Conservation (phyloP, 495 filamentous ascomycete genomes). For the Diplogelasinospora grovesii region DNA sequence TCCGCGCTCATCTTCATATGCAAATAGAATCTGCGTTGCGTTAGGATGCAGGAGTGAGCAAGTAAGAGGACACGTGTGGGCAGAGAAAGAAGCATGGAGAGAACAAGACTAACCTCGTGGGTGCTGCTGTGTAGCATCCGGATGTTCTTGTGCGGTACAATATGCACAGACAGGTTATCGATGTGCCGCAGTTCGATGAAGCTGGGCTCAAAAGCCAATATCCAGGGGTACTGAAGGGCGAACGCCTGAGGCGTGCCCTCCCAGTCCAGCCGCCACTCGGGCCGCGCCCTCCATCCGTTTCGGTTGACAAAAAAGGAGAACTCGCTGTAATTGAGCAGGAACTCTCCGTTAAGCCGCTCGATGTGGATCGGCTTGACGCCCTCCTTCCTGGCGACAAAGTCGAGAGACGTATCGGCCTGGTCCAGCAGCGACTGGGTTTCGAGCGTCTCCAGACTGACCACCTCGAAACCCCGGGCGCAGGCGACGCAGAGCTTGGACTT, state of each 20-base stretch:
- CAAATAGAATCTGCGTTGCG: slow-evolving; percentile 70
- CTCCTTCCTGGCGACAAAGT: slow-evolving; percentile 91
- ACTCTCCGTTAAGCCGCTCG: slow-evolving; percentile 91
- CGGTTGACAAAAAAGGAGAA: slow-evolving; percentile 99
- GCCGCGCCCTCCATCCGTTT: slow-evolving; percentile 92
- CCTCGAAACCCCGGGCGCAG: slow-evolving; percentile 91
- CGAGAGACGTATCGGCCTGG: slow-evolving; percentile 95
- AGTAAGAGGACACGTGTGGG: too few relatives aligned
- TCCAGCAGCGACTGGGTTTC: slow-evolving; percentile 96
- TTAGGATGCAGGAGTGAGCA: background rate
- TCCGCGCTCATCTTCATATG: slow-evolving; percentile 93
- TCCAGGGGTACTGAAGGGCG: slow-evolving; percentile 89
- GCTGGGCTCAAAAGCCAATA: slow-evolving; percentile 96
- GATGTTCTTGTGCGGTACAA: slow-evolving; percentile 91
- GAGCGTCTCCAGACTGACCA: slow-evolving; percentile 92
- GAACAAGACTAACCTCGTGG: slow-evolving; percentile 66
- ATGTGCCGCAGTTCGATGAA: slow-evolving; percentile 96
- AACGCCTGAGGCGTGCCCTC: slow-evolving; percentile 89
- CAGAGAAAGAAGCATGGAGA: too few relatives aligned
- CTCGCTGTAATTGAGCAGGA: slow-evolving; percentile 95
- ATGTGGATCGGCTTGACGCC: slow-evolving; percentile 96
- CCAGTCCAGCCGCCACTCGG: slow-evolving; percentile 97
- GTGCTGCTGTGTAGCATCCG: slow-evolving; percentile 95
- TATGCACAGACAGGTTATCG: slow-evolving; percentile 87
- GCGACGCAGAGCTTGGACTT: slow-evolving; percentile 95